Percentiles rank a stretch among this genome's conserved stretches.
phyloP scores from a whole-genome alignment of 805 yeast genomes.

The Saturnispora dispora region DNA sequence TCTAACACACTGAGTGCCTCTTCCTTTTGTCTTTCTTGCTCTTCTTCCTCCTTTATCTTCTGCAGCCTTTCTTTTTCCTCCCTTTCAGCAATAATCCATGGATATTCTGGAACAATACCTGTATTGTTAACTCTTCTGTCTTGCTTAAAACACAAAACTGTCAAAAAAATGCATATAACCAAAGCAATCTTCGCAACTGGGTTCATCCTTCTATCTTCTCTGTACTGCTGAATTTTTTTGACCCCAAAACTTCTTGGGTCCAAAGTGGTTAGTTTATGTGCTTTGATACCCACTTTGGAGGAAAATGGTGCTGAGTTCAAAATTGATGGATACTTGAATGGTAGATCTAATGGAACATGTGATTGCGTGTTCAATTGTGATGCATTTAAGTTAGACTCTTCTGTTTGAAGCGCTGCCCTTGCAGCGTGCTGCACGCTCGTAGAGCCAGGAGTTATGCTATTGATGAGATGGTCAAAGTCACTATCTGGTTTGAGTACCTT shows the following conservation, averaged over 20 bases:
- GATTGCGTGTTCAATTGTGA: slow-evolving; percentile 10
- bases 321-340: slow-evolving; percentile 39
- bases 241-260: slow-evolving; percentile 32
- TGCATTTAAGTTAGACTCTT: slow-evolving; percentile 7
- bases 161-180: slow-evolving; percentile 38
- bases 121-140: slow-evolving; percentile 34
- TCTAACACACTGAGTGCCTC: neutral
- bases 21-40: slow-evolving; percentile 6
- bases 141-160: slow-evolving; percentile 43
- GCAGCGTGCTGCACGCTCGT: slow-evolving; percentile 5
- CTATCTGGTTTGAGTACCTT: neutral
- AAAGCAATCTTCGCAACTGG: slow-evolving; percentile 47
- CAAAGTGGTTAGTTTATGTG: slow-evolving; percentile 28
- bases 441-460: slow-evolving; percentile 7
- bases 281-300: slow-evolving; percentile 25
- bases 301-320: slow-evolving; percentile 16
- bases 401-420: slow-evolving; percentile 11
- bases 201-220: slow-evolving; percentile 46
- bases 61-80: slow-evolving; percentile 7
- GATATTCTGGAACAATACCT: slow-evolving; percentile 26
- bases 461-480: slow-evolving; percentile 11
- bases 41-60: slow-evolving; percentile 11
- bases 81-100: slow-evolving; percentile 17
- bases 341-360: slow-evolving; percentile 48
- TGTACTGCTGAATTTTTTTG: slow-evolving; percentile 34